phyloP scores from a whole-genome alignment of 2,329 filamentous ascomycete genomes.

The Myriosclerotinia duriaeana region DNA sequence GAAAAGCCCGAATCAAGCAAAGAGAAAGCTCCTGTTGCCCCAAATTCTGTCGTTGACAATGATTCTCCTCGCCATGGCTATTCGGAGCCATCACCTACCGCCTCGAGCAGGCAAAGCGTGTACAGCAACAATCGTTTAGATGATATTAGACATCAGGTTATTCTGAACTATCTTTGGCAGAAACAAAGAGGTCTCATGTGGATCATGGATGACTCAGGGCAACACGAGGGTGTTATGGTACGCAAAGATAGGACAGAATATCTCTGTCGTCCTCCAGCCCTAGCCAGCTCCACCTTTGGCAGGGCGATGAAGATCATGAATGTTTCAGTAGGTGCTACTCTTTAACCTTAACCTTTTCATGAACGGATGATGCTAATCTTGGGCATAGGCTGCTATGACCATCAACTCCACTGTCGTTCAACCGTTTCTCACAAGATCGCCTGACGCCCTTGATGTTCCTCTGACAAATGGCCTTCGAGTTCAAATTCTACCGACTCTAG shows the following conservation, averaged over 20 bases:
- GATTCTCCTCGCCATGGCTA: slow-evolving; percentile 14
- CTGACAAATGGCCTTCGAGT: slow-evolving; percentile 74
- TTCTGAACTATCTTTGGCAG: slow-evolving; percentile 81
- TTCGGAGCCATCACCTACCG: slow-evolving; percentile 6
- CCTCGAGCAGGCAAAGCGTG: slow-evolving; percentile 19
- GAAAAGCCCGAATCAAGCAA: slow-evolving; percentile 21
- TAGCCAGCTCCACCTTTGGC: slow-evolving; percentile 63
- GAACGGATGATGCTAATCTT: not conserved
- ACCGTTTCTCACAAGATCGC: slow-evolving; percentile 71
- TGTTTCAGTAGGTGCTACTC: slow-evolving; percentile 55
- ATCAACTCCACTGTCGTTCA: slow-evolving; percentile 78
- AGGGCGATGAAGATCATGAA: slow-evolving; percentile 66
- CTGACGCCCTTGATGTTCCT: slow-evolving; percentile 71
- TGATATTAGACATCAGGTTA: slow-evolving; percentile 77
- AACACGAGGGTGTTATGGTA: slow-evolving; percentile 70
- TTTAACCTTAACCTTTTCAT: not conserved
- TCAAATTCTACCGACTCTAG: slow-evolving; percentile 70
- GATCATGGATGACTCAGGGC: slow-evolving; percentile 67
- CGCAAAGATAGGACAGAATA: slow-evolving; percentile 68
- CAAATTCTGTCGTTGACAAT: slow-evolving; percentile 17
- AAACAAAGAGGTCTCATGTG: slow-evolving; percentile 74
- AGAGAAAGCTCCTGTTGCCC: slow-evolving; percentile 15
- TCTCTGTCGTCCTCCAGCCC: slow-evolving; percentile 67
- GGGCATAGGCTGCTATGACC: slow-evolving; percentile 68
- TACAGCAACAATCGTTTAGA: slow-evolving; percentile 47